These are phyloP conservation scores for Geotrichum restrictum DNA, from an alignment of 1,139 yeast genomes.

Conservation along the genomic window DNA sequence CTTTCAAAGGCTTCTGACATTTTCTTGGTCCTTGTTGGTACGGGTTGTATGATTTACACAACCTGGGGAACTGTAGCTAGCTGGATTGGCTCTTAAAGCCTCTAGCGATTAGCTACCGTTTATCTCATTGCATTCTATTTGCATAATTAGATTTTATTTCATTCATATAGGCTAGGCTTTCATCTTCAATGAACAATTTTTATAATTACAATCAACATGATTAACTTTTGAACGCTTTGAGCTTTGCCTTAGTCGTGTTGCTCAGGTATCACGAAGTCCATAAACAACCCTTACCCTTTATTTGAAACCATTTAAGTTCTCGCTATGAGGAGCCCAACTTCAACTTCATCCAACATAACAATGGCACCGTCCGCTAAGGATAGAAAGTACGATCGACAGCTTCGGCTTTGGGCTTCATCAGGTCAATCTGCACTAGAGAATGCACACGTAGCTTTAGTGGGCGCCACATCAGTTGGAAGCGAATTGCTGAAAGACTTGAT, in stretches of 20 bases:
- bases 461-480: constrained; percentile 56
- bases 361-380: constrained; percentile 29
- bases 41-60: constrained; percentile 55
- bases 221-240: not conserved
- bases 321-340: not conserved
- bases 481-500: constrained; percentile 77
- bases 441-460: constrained; percentile 60
- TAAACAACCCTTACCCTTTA: not conserved
- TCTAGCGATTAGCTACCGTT: too few species aligned
- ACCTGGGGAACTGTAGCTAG: constrained; percentile 49
- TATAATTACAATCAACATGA: not conserved
- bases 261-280: too few species aligned
- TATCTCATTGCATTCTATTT: too few species aligned
- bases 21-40: constrained; percentile 46
- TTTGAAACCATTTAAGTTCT: not conserved
- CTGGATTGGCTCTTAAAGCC: constrained; percentile 32
- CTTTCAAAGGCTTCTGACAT: constrained; percentile 40
- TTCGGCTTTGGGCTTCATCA: constrained; percentile 76
- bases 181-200: not conserved
- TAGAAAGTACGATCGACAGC: constrained; percentile 70
- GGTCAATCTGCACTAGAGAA: constrained; percentile 66
- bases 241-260: too few species aligned
- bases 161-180: too few species aligned
- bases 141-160: too few species aligned
- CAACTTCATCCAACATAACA: constrained; percentile 2